These are phyloP conservation scores for Globisporangium cederbergense DNA, from an alignment of 352 stramenopile genomes.

Conservation along the genomic window DNA sequence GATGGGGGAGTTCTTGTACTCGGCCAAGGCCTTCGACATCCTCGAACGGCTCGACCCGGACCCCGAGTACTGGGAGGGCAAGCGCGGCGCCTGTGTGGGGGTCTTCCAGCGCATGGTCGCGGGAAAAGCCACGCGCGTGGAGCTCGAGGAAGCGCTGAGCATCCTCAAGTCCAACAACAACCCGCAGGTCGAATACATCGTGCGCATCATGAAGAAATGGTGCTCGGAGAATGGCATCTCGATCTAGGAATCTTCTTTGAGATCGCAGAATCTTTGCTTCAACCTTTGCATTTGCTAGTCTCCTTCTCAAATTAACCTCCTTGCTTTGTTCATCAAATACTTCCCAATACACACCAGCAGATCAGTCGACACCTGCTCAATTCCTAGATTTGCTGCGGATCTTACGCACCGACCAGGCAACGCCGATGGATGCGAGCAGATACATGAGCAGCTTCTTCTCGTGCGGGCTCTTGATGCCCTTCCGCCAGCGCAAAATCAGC, in stretches of 20 bases:
- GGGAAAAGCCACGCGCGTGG: constrained; percentile 85
- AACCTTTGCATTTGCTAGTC: not conserved
- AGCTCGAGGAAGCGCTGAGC: constrained; percentile 88
- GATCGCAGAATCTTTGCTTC: not conserved
- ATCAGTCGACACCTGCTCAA: constrained; percentile 9
- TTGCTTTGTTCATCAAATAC: constrained; percentile 1
- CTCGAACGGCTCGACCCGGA: constrained; percentile 93
- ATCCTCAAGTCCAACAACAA: constrained; percentile 95
- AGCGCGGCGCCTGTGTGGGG: constrained; percentile 93
- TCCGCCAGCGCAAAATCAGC: constrained; percentile 48
- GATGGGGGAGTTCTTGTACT: constrained; percentile 95
- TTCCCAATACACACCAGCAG: not conserved
- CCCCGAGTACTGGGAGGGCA: constrained; percentile 96
- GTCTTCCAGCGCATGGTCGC: constrained; percentile 94
- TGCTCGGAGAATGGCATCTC: constrained; percentile 87
- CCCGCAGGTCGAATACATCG: constrained; percentile 94
- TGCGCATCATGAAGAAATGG: constrained; percentile 96
- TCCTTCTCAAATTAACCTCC: not conserved
- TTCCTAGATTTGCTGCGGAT: constrained; percentile 38
- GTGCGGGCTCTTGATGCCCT: constrained; percentile 35
- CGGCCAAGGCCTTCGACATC: constrained; percentile 94
- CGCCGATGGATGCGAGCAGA: constrained; percentile 52
- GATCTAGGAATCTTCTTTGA: constrained; percentile 31
- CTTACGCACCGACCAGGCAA: constrained; percentile 52
- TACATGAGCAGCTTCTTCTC: constrained; percentile 66